These are phyloP conservation scores for Hylodesmum podocarpum DNA, from an alignment of 306 rosid species.

Conservation along the genomic window DNA sequence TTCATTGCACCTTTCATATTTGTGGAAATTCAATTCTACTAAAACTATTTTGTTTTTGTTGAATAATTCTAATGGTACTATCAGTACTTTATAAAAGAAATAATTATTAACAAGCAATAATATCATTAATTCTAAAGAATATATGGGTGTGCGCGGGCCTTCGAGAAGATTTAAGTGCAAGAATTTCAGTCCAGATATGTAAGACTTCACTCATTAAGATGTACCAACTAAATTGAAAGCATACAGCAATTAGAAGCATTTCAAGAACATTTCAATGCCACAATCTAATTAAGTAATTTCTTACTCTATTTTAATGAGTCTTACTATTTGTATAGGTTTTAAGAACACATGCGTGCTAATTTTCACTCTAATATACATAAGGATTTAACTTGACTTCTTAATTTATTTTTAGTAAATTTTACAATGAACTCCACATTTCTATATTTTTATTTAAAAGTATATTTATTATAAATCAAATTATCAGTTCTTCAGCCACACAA, in stretches of 20 bases:
- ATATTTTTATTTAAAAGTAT: too few species aligned
- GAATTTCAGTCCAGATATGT: background rate
- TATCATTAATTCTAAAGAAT: background rate
- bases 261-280: background rate
- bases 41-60: too few species aligned
- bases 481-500: too few species aligned
- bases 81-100: background rate
- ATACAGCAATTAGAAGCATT: background rate
- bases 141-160: background rate
- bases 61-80: background rate
- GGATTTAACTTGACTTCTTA: background rate
- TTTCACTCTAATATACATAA: too few species aligned
- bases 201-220: conserved; percentile 1
- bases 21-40: background rate
- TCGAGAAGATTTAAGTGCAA: background rate
- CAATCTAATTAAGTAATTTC: too few species aligned
- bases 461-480: too few species aligned
- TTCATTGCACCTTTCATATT: background rate
- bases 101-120: background rate
- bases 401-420: too few species aligned
- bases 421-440: background rate
- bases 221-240: conserved; percentile 1
- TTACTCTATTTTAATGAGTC: too few species aligned
- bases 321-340: too few species aligned
- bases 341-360: too few species aligned